A percentile compares a stretch with the other conserved stretches of the same genome.
These are phyloP conservation scores for Euphrasia arctica DNA, from an alignment of 305 asterid species.

Conservation along the genomic window DNA sequence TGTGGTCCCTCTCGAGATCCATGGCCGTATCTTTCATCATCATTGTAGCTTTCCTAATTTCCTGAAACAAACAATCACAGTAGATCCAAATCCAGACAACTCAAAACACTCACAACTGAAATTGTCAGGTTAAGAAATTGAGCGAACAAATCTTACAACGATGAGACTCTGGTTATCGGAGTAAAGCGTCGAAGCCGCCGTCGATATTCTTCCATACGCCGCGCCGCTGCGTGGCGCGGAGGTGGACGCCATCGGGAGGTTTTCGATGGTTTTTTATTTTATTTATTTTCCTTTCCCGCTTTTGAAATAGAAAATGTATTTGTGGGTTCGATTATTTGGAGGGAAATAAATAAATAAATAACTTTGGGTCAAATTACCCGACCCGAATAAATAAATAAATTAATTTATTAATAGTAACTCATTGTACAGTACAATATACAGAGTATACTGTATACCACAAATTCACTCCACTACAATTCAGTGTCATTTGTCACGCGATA, in stretches of 20 bases:
- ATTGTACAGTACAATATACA: too few relatives aligned
- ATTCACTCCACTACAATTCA: too few relatives aligned
- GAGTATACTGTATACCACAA: too few relatives aligned
- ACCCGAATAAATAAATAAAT: neutral
- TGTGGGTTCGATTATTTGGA: conserved; percentile 30
- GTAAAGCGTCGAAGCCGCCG: conserved; percentile 49
- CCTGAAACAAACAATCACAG: conserved; percentile 38
- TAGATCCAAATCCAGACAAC: conserved; percentile 9
- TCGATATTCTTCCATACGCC: conserved; percentile 47
- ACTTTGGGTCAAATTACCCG: neutral
- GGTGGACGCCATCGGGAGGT: conserved; percentile 70
- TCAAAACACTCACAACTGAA: neutral
- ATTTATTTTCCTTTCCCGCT: neutral
- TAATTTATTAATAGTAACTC: too few relatives aligned
- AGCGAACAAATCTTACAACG: conserved; percentile 36
- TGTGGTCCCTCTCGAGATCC: conserved; percentile 61
- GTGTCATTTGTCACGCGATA: neutral
- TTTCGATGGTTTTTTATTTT: neutral
- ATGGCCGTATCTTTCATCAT: conserved; percentile 74
- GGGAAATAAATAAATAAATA: conserved; percentile 11
- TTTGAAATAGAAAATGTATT: neutral
- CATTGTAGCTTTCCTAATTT: conserved; percentile 55
- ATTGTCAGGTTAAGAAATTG: conserved; percentile 21
- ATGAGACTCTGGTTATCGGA: conserved; percentile 66
- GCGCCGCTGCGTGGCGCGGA: conserved; percentile 57